Percentiles rank a stretch among this genome's conserved stretches.
These are phyloP conservation scores for Tinospora cordifolia DNA, from an alignment of 164 flowering plant genomes.

Conservation along the genomic window DNA sequence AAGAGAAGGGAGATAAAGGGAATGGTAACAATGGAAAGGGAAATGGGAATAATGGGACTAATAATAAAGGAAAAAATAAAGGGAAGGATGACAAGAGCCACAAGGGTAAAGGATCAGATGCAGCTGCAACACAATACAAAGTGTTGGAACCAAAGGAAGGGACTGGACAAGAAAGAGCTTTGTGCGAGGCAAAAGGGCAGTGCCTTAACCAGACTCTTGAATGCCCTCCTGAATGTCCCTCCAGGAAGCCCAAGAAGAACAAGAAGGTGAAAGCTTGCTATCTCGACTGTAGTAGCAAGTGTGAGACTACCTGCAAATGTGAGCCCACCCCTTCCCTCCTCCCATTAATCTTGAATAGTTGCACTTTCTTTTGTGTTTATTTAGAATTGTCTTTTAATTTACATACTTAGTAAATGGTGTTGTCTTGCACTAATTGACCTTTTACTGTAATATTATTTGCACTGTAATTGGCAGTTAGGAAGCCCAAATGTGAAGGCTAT, in stretches of 20 bases:
- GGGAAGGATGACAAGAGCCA: neutral
- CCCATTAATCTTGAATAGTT: neutral
- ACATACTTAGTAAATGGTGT: neutral
- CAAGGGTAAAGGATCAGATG: slow-evolving; percentile 8
- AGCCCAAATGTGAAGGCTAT: slow-evolving; percentile 50
- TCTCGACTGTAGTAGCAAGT: slow-evolving; percentile 49
- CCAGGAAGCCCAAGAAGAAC: slow-evolving; percentile 45
- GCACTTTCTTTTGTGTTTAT: no score
- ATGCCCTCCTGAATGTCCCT: slow-evolving; percentile 42
- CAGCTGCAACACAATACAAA: slow-evolving; percentile 27
- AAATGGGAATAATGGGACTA: slow-evolving; percentile 4
- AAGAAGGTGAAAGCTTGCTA: slow-evolving; percentile 50
- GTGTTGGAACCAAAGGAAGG: slow-evolving; percentile 14
- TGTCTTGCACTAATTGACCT: no score
- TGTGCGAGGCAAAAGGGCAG: slow-evolving; percentile 27
- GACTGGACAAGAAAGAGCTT: slow-evolving; percentile 33
- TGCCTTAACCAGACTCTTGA: slow-evolving; percentile 30
- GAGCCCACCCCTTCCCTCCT: slow-evolving; percentile 15
- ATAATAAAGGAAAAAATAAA: neutral
- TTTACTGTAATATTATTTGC: neutral
- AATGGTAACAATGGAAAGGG: neutral
- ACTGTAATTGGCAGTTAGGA: slow-evolving; percentile 24
- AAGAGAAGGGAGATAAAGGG: no score
- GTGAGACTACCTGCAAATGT: slow-evolving; percentile 60
- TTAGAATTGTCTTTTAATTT: no score